Conservation (phyloP, 495 filamentous ascomycete genomes). For the Aspergillus cavernicola region DNA sequence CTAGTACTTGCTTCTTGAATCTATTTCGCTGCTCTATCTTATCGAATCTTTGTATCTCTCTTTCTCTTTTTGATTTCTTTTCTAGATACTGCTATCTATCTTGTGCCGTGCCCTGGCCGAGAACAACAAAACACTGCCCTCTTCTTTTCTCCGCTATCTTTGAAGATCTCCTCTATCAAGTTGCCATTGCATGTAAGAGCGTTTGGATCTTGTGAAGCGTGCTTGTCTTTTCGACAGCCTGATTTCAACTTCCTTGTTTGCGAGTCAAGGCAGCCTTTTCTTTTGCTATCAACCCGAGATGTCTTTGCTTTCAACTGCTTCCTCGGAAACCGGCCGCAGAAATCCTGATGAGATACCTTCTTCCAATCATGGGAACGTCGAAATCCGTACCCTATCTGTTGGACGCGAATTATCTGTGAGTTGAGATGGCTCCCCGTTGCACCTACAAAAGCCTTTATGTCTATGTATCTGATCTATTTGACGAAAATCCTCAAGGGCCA, state of each 20-base stretch:
- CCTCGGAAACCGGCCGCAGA: constrained; percentile 23
- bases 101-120: constrained; percentile 2
- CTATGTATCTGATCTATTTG: neutral
- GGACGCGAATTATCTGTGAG: constrained; percentile 31
- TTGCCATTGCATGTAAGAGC: constrained; percentile 24
- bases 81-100: constrained; percentile 27
- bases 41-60: constrained; percentile 3
- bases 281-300: constrained; percentile 18
- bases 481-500: constrained; percentile 18
- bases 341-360: constrained; percentile 17
- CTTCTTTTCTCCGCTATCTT: constrained; percentile 18
- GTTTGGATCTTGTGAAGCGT: constrained; percentile 25
- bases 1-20: constrained; percentile 1
- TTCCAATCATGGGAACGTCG: constrained; percentile 16
- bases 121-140: constrained; percentile 2
- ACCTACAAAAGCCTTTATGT: neutral
- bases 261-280: constrained; percentile 1
- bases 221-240: constrained; percentile 10
- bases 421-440: neutral
- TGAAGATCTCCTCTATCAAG: constrained; percentile 18
- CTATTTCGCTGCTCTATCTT: constrained; percentile 4
- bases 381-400: constrained; percentile 18
- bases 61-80: constrained; percentile 17
- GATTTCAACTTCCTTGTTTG: constrained; percentile 12
- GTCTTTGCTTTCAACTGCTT: constrained; percentile 26